A percentile compares a stretch with the other conserved stretches of the same genome.
Conservation (phyloP, 73 alveolate genomes). For the Paramecium primaurelia region DNA sequence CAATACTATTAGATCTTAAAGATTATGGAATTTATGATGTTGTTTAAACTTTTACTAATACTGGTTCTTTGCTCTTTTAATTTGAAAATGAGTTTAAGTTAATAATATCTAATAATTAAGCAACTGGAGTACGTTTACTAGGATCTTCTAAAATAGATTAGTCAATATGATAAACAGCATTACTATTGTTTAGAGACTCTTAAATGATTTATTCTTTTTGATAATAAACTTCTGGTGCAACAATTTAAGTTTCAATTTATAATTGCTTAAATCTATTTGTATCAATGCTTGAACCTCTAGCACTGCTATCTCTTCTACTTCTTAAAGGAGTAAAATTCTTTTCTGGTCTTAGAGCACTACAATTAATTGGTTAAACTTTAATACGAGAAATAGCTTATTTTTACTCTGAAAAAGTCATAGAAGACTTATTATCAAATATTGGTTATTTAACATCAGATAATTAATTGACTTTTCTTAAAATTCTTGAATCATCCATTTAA, state of each 20-base stretch:
- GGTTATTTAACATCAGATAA: neutral
- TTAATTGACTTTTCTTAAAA: neutral
- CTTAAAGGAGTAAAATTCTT: neutral
- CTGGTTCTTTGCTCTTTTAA: neutral
- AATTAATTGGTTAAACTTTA: neutral
- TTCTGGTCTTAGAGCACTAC: neutral
- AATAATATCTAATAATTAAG: neutral
- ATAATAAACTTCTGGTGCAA: neutral
- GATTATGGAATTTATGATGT: neutral
- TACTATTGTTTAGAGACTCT: neutral
- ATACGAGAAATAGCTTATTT: neutral
- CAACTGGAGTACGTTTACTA: neutral
- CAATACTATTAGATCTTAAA: neutral
- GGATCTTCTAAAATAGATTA: neutral
- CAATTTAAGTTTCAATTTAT: neutral
- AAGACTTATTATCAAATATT: neutral
- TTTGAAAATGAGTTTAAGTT: neutral
- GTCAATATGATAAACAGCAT: neutral
- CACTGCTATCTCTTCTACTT: neutral
- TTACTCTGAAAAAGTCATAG: neutral
- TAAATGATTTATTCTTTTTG: neutral
- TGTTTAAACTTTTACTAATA: neutral
- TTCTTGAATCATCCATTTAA: neutral
- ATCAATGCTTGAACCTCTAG: neutral
- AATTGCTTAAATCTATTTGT: neutral